Conservation (phyloP, 2,329 filamentous ascomycete species). For the Aspergillus arachidicola region DNA sequence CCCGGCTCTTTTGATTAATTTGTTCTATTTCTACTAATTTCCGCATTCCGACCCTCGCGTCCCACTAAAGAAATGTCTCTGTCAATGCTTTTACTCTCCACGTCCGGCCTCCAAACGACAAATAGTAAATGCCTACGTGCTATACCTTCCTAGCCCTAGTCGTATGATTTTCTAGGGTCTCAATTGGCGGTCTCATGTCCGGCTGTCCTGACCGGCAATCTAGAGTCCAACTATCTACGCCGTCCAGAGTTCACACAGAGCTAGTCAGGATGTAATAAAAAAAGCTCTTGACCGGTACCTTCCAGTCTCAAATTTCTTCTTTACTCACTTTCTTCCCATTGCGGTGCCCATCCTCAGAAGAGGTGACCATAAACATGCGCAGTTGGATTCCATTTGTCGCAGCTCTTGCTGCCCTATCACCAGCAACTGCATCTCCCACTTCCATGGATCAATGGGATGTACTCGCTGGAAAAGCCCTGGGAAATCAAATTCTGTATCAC, state of each 20-base stretch:
- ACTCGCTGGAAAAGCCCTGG: constrained; percentile 12
- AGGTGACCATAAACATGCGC: neutral
- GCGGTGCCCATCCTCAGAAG: neutral
- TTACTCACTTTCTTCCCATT: neutral
- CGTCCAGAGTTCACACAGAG: neutral
- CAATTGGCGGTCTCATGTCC: neutral
- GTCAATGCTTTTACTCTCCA: neutral
- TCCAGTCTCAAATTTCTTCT: no score
- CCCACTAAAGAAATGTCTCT: neutral
- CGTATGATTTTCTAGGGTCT: neutral
- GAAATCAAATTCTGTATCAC: constrained; percentile 15
- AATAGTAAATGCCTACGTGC: neutral
- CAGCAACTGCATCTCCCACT: constrained; percentile 7
- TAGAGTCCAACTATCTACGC: neutral
- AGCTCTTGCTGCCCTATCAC: constrained; percentile 10
- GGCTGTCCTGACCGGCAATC: neutral
- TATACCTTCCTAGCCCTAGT: neutral
- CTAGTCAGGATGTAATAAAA: neutral
- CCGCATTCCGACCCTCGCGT: neutral
- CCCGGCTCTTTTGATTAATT: neutral
- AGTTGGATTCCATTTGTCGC: constrained; percentile 9
- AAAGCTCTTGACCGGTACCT: neutral
- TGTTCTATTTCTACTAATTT: neutral
- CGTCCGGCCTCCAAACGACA: neutral
- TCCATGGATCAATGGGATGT: constrained; percentile 15